A percentile compares a stretch with the other conserved stretches of the same genome.
phyloP scores from a whole-genome alignment of 305 asterid genomes.

The Withania somnifera region DNA sequence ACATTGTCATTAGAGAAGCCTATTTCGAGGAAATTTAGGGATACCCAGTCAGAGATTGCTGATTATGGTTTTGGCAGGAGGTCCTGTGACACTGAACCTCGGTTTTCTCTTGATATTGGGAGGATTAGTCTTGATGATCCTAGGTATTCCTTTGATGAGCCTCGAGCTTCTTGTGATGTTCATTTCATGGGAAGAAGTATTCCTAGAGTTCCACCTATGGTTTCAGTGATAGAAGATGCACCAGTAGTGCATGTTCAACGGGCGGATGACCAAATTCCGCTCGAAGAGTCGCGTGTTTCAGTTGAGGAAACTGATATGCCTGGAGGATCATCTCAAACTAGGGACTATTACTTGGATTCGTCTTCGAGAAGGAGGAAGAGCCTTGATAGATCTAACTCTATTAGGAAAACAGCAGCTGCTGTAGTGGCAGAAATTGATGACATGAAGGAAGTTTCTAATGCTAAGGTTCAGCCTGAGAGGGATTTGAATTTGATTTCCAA shows the following conservation, averaged over 20 bases:
- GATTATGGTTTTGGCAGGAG: slow-evolving; percentile 90
- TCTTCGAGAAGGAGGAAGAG: slow-evolving; percentile 84
- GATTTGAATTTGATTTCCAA: slow-evolving; percentile 46
- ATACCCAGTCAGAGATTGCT: slow-evolving; percentile 86
- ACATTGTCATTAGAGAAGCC: slow-evolving; percentile 77
- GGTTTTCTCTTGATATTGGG: slow-evolving; percentile 83
- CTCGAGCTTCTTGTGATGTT: slow-evolving; percentile 95
- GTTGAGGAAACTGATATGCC: slow-evolving; percentile 42
- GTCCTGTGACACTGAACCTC: slow-evolving; percentile 81
- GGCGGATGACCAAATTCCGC: slow-evolving; percentile 65
- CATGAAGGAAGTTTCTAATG: slow-evolving; percentile 42
- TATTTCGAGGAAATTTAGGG: slow-evolving; percentile 57
- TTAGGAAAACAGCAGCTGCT: slow-evolving; percentile 72
- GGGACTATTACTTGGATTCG: slow-evolving; percentile 71
- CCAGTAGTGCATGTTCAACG: slow-evolving; percentile 38
- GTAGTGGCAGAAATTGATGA: slow-evolving; percentile 87
- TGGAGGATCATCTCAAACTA: slow-evolving; percentile 80
- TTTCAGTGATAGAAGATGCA: slow-evolving; percentile 71
- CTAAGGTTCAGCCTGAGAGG: slow-evolving; percentile 48
- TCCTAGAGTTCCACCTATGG: slow-evolving; percentile 61
- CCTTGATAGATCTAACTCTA: slow-evolving; percentile 83
- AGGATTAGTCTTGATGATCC: slow-evolving; percentile 85
- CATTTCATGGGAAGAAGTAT: slow-evolving; percentile 55
- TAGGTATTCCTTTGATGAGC: slow-evolving; percentile 82
- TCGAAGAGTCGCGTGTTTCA: slow-evolving; percentile 34